phyloP scores from a whole-genome alignment of 495 filamentous ascomycete genomes.

The Penicillium fimorum region DNA sequence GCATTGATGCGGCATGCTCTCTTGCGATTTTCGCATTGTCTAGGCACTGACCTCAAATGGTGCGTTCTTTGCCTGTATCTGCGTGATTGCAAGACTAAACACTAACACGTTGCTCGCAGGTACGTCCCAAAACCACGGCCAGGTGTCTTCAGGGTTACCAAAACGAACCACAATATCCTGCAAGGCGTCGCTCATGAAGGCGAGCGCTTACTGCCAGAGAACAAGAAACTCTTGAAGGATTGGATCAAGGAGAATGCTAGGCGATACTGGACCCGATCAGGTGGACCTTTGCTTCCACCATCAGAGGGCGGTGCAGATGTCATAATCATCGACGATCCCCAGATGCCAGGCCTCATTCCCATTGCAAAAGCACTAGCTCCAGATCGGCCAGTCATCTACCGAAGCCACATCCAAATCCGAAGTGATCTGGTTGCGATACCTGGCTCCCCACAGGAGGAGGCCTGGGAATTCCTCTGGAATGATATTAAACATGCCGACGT shows the following conservation, averaged over 20 bases:
- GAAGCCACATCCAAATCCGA: constrained; percentile 83
- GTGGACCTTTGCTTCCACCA: constrained; percentile 65
- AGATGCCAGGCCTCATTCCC: constrained; percentile 81
- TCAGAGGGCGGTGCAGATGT: constrained; percentile 76
- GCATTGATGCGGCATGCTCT: constrained; percentile 87
- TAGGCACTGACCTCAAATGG: constrained; percentile 75
- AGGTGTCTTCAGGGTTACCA: constrained; percentile 82
- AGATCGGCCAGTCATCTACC: constrained; percentile 72
- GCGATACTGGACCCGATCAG: constrained; percentile 69
- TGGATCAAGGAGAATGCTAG: constrained; percentile 80
- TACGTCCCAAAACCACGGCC: constrained; percentile 82
- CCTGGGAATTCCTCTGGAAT: constrained; percentile 77
- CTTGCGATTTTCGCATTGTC: constrained; percentile 64
- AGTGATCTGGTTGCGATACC: constrained; percentile 64
- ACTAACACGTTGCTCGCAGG: constrained; percentile 30
- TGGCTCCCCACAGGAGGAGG: constrained; percentile 67
- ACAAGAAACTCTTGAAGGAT: constrained; percentile 58
- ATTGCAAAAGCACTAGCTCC: constrained; percentile 71
- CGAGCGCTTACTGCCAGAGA: constrained; percentile 58
- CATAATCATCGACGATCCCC: constrained; percentile 80
- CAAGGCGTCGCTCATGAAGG: constrained; percentile 71
- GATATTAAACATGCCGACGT: constrained; percentile 69
- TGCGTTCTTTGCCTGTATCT: constrained; percentile 40
- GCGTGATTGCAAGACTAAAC: not conserved
- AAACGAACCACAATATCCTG: constrained; percentile 90